Base-by-base conservation (phyloP, 2,329 filamentous ascomycete species). In the Ophiocordyceps camponoti-leonardi region DNA sequence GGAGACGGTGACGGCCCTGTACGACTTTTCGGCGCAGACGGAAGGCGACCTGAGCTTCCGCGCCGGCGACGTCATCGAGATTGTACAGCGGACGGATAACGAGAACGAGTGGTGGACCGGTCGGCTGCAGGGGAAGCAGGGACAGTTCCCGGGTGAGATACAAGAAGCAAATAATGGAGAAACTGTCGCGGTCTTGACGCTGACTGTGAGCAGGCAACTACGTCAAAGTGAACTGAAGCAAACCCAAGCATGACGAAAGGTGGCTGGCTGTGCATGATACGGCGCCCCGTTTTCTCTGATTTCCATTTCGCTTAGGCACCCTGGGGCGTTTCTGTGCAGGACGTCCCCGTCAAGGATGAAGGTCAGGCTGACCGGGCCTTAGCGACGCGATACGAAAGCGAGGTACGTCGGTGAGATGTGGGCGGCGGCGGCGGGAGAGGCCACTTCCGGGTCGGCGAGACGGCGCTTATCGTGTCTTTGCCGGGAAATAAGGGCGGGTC, bases 51-150 rank as follows among this genome's bases (percentile, higher is more conserved):
- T 98, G 50, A 94, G 85, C 56, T 98, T 98, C 66, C 75, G 74
- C 18, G 79, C 86, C 0, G 88, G 90, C 6, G 92, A 98, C 50
- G 67, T 83, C 5, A 96, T 98, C 56, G 88, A 96, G 61, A 88
- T 98, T 53, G 61, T 92, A 2, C 73, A 72, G 49, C 75, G 85
- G 53, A 94, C 86, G n/a, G 72, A 75, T 50, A 95, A 94, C 56
- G 81, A 86, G 44, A 96, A 98, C 54, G 92, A 98, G 63, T 98
- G 92, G 92, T 98, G 92, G 92, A 81, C 73, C 10, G 92, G 92
- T 35, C 84, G 78, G 59, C 59, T 94, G 45, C 72, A 82, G 48
- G 86, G 83, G 43, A 82, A 81, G 64, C 70, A 84, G 57, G 92
- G 92, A 23, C 90, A 96, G 59, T 98, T 98, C 61, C 92, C 92